Percentiles rank a stretch among this genome's conserved stretches.
These are phyloP conservation scores for Colletotrichum neosansevieriae DNA, from an alignment of 2,329 filamentous ascomycete genomes.

Conservation along the genomic window DNA sequence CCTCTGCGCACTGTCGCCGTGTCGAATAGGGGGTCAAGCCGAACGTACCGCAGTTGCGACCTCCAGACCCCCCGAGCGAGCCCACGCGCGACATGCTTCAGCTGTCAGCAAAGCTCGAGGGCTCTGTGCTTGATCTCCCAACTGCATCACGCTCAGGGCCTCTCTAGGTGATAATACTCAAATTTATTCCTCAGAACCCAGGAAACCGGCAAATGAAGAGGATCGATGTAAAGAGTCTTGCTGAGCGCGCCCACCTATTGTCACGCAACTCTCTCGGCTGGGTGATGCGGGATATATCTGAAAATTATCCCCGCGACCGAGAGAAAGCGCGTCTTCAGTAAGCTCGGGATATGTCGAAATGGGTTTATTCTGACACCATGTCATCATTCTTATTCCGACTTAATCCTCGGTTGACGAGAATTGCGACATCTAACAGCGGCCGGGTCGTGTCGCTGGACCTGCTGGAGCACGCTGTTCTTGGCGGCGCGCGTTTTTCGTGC, in stretches of 20 bases:
- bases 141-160: no score
- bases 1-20: slow-evolving; percentile 22
- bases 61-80: background rate
- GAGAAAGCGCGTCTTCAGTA: slow-evolving; percentile 23
- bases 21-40: slow-evolving; percentile 25
- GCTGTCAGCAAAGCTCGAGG: background rate
- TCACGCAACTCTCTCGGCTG: slow-evolving; percentile 14
- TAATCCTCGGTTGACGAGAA: slow-evolving; percentile 28
- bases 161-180: no score
- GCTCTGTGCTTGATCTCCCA: background rate
- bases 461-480: slow-evolving; percentile 23
- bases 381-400: slow-evolving; percentile 10
- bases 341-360: slow-evolving; percentile 13
- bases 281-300: slow-evolving; percentile 22
- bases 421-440: slow-evolving; percentile 7
- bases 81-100: slow-evolving; percentile 1
- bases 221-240: no score
- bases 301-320: slow-evolving; percentile 34
- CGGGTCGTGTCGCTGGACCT: slow-evolving; percentile 10
- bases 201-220: no score
- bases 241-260: background rate
- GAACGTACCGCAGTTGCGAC: slow-evolving; percentile 11
- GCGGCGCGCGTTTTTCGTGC: slow-evolving; percentile 25
- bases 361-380: background rate
- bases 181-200: no score